Conservation (phyloP, 202 grass and related monocot species). For the Schoenoplectus triqueter region DNA sequence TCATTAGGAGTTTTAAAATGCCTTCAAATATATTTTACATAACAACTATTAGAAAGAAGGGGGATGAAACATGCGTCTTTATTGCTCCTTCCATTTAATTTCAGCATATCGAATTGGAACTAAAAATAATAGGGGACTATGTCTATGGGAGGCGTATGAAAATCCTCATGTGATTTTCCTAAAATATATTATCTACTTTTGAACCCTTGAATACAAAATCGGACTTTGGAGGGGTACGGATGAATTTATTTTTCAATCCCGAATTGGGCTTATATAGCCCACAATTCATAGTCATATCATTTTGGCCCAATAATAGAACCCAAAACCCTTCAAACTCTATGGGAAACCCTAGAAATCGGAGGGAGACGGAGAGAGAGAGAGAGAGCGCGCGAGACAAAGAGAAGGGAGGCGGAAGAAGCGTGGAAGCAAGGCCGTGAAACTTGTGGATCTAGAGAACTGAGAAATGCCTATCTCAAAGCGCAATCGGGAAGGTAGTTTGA, state of each 20-base stretch:
- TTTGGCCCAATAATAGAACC: slow-evolving; percentile 20
- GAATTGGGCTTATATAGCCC: not conserved
- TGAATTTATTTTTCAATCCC: not conserved
- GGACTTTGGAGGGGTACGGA: not conserved
- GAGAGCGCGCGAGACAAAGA: not conserved
- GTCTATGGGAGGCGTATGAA: no score
- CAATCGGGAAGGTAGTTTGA: slow-evolving; percentile 54
- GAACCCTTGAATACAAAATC: not conserved
- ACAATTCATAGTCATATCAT: not conserved
- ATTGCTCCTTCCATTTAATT: not conserved
- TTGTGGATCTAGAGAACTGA: not conserved
- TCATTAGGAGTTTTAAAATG: not conserved
- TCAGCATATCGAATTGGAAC: not conserved
- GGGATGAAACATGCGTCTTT: not conserved
- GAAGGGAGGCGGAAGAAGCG: not conserved
- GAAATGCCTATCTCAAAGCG: slow-evolving; percentile 84
- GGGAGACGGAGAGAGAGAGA: not conserved
- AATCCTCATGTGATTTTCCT: no score
- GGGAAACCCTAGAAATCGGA: slow-evolving; percentile 20
- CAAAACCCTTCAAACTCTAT: not conserved
- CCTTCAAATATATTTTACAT: not conserved
- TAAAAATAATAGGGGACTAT: not conserved
- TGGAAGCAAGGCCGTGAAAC: not conserved
- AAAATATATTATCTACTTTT: not conserved
- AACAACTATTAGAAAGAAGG: no score